phyloP scores from a whole-genome alignment of 768 basidiomycete species.

The Termitomyces sp. region DNA sequence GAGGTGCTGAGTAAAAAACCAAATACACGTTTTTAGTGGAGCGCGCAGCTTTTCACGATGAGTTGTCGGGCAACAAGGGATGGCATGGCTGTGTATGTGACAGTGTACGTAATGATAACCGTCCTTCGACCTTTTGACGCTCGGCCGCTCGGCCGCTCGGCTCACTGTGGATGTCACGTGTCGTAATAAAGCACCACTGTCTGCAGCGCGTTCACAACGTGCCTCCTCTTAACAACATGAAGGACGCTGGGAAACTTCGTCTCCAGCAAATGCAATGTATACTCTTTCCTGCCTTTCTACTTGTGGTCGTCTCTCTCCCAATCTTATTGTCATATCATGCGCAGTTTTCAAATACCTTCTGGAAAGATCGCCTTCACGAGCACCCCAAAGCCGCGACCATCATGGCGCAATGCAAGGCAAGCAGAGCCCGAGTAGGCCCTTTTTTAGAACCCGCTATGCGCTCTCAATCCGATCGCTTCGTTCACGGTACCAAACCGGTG shows the following conservation, averaged over 20 bases:
- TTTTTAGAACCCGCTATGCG: slow-evolving; percentile 43
- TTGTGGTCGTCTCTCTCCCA: background rate
- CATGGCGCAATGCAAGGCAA: slow-evolving; percentile 39
- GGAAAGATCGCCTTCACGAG: background rate
- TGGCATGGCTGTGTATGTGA: background rate
- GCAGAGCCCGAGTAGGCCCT: slow-evolving; percentile 37
- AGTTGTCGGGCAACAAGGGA: background rate
- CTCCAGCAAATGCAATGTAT: background rate
- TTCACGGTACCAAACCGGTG: slow-evolving; percentile 53
- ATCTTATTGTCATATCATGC: slow-evolving; percentile 1
- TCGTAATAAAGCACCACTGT: background rate
- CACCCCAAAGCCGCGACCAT: slow-evolving; percentile 21
- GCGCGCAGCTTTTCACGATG: background rate
- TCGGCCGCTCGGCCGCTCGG: background rate
- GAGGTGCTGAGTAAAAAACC: background rate
- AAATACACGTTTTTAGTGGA: background rate
- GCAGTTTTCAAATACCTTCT: background rate
- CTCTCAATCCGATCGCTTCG: slow-evolving; percentile 60
- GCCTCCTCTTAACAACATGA: background rate
- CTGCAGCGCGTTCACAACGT: slow-evolving; percentile 1
- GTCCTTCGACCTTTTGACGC: background rate
- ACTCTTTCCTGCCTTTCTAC: background rate
- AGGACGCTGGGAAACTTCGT: background rate
- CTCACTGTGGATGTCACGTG: background rate
- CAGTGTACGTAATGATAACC: background rate